Conservation (phyloP, 306 rosid species). For the Castanea crenata region DNA sequence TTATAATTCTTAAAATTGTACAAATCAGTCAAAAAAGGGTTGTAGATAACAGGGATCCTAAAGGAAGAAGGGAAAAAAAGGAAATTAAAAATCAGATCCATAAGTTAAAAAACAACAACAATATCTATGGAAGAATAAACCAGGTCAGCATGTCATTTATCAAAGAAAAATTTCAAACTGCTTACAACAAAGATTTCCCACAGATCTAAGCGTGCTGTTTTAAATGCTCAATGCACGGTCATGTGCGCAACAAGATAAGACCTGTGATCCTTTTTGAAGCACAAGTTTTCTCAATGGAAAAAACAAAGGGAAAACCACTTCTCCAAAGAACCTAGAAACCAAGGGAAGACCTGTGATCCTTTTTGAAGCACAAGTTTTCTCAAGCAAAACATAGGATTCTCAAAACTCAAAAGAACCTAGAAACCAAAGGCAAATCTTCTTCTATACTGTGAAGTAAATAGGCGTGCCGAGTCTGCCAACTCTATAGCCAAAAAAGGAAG, state of each 20-base stretch:
- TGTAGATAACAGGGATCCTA: neutral
- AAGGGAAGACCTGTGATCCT: neutral
- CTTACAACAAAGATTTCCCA: neutral
- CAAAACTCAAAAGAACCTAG: neutral
- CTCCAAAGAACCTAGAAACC: no score
- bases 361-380: neutral
- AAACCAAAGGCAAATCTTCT: neutral
- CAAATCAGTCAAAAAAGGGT: neutral
- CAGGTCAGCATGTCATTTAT: constrained; percentile 1
- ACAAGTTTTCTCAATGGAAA: neutral
- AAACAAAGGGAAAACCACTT: neutral
- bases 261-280: neutral
- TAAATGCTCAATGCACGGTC: neutral
- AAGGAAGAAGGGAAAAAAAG: neutral
- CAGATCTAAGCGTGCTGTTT: neutral
- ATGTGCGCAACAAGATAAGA: neutral
- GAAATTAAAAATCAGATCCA: neutral
- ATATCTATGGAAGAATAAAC: neutral
- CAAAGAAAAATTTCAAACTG: neutral
- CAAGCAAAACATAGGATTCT: neutral
- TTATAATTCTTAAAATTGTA: neutral
- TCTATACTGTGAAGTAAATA: no score
- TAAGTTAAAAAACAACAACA: neutral
- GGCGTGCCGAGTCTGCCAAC: no score
- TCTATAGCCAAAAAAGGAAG: no score